Evolutionary conservation across 768 basidiomycete species (phyloP).

Genomic region (Leucosporidium yakuticum): DNA sequence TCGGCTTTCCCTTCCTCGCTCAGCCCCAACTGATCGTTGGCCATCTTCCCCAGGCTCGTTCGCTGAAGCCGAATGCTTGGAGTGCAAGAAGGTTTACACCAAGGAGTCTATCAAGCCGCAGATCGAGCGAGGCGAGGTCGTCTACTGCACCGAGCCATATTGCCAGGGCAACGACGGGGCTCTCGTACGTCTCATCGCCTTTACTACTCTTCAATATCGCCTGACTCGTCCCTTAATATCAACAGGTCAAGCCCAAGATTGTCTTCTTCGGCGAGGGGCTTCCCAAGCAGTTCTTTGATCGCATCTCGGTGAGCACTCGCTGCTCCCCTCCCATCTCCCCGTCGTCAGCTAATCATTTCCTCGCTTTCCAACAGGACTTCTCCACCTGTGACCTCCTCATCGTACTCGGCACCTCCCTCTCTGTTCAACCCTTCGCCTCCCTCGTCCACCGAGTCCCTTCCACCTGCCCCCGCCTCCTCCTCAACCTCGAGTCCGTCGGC

Average conservation of each 20-base stretch:
- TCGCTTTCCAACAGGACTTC: constrained; percentile 44
- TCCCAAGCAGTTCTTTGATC: constrained; percentile 60
- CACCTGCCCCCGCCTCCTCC: constrained; percentile 70
- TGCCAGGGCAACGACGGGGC: constrained; percentile 28
- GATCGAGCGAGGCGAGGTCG: constrained; percentile 59
- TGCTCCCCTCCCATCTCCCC: background rate
- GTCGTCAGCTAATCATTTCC: background rate
- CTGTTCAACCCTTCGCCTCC: constrained; percentile 65
- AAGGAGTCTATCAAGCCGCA: constrained; percentile 62
- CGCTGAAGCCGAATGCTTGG: constrained; percentile 74
- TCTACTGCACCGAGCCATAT: constrained; percentile 52
- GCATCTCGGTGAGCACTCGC: constrained; percentile 46
- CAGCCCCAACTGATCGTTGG: background rate
- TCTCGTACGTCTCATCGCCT: constrained; percentile 1
- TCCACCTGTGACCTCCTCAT: constrained; percentile 74
- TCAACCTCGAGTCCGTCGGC: constrained; percentile 80
- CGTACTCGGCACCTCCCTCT: constrained; percentile 83
- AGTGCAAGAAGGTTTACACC: constrained; percentile 59
- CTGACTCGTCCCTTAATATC: constrained; percentile 59
- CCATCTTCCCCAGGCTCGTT: constrained; percentile 57
- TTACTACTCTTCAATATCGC: constrained; percentile 62
- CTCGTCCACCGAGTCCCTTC: constrained; percentile 57
- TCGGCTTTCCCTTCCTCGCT: too few species aligned
- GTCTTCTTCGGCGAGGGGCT: constrained; percentile 54
- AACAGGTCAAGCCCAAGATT: constrained; percentile 47